These are phyloP conservation scores for Polygonum aviculare DNA, from an alignment of 148 eudicot species.

Conservation along the genomic window DNA sequence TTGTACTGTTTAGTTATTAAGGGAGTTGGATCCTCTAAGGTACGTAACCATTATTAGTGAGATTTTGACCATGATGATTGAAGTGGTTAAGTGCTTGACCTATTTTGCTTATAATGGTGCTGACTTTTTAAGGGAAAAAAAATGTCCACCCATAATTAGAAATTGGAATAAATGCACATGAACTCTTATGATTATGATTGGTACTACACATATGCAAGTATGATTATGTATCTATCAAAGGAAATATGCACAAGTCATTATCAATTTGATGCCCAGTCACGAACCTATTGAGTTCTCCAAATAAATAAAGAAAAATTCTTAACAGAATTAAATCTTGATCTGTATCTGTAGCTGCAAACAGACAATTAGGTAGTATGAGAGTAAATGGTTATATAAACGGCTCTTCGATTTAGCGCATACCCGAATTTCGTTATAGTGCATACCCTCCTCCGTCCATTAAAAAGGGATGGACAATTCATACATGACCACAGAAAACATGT, in stretches of 20 bases:
- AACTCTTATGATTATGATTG: conserved; percentile 5
- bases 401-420: no score
- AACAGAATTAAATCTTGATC: no score
- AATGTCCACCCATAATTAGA: not conserved
- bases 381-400: no score
- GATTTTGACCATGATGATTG: not conserved
- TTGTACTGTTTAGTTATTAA: not conserved
- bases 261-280: not conserved
- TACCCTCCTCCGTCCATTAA: no score
- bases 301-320: not conserved
- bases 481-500: no score
- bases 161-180: not conserved
- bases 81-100: conserved; percentile 1
- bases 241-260: not conserved
- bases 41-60: conserved; percentile 9
- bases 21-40: not conserved
- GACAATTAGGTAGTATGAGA: no score
- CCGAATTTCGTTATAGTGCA: no score
- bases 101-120: not conserved
- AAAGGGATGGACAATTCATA: no score
- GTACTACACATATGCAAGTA: not conserved
- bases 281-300: not conserved
- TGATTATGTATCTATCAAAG: not conserved
- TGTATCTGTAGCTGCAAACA: no score
- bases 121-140: not conserved